Conservation (phyloP, 116 monocot genomes). For the Phalaenopsis hybrid region DNA sequence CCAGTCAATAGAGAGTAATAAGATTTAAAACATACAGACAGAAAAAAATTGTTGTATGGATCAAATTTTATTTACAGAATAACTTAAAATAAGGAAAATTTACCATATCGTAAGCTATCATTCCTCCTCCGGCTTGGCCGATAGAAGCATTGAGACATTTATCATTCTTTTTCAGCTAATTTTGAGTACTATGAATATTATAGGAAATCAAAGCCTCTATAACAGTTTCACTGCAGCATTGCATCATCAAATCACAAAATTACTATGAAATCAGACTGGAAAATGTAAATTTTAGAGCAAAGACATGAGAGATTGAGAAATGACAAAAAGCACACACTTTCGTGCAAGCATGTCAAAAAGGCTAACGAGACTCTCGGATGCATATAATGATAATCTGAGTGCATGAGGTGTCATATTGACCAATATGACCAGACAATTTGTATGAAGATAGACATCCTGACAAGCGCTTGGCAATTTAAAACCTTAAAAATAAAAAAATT, state of each 20-base stretch:
- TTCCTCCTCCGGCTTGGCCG: slow-evolving; percentile 34
- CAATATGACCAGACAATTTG: slow-evolving; percentile 87
- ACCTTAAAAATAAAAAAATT: slow-evolving; percentile 13
- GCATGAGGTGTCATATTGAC: slow-evolving; percentile 98
- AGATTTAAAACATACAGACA: background rate
- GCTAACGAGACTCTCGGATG: slow-evolving; percentile 61
- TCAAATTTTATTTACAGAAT: background rate
- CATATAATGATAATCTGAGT: slow-evolving; percentile 68
- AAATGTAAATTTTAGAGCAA: no score
- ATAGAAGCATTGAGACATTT: slow-evolving; percentile 34
- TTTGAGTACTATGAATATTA: slow-evolving; percentile 59
- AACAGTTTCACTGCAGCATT: background rate
- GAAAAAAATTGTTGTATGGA: background rate
- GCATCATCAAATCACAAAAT: background rate
- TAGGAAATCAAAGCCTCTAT: background rate
- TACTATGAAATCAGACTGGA: no score
- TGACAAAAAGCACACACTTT: slow-evolving; percentile 20
- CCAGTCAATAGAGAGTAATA: slow-evolving; percentile 15
- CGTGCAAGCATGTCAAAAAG: background rate
- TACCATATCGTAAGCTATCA: slow-evolving; percentile 69
- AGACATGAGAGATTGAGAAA: background rate
- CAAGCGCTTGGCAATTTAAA: background rate
- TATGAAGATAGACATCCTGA: slow-evolving; percentile 92
- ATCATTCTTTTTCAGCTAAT: slow-evolving; percentile 64
- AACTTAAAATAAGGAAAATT: slow-evolving; percentile 3